These are phyloP conservation scores for Cadophora sp. DNA, from an alignment of 2,329 filamentous ascomycete species.

Conservation along the genomic window DNA sequence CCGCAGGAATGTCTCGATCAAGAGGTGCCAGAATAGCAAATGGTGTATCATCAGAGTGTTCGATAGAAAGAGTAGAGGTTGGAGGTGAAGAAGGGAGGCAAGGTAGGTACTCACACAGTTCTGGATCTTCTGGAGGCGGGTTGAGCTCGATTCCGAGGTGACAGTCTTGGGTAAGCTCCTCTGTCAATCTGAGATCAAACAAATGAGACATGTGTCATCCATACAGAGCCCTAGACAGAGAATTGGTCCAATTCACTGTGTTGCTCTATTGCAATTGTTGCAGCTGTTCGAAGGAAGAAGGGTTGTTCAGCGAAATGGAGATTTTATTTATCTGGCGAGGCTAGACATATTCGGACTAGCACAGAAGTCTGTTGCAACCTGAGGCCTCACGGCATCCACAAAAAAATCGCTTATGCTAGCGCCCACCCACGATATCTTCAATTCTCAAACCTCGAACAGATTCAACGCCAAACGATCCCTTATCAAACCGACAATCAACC, in stretches of 20 bases:
- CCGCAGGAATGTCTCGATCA: constrained; percentile 53
- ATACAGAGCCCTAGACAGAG: too few relatives aligned
- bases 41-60: constrained; percentile 72
- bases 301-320: too few relatives aligned
- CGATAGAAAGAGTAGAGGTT: constrained; percentile 5
- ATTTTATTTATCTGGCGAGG: too few relatives aligned
- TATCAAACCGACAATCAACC: constrained; percentile 40
- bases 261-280: too few relatives aligned
- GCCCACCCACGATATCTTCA: constrained; percentile 20
- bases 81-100: not conserved
- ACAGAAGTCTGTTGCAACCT: too few relatives aligned
- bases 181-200: not conserved
- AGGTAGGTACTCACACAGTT: constrained; percentile 20
- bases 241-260: too few relatives aligned
- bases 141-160: too few relatives aligned
- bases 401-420: constrained; percentile 1
- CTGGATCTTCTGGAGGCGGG: not conserved
- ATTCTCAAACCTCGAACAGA: constrained; percentile 13
- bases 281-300: too few relatives aligned
- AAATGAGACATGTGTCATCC: too few relatives aligned
- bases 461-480: constrained; percentile 30
- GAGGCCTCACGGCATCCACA: too few relatives aligned
- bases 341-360: too few relatives aligned
- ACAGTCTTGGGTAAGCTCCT: not conserved
- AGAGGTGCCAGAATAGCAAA: constrained; percentile 96